Evolutionary conservation across 257 asterid genomes (phyloP).

Genomic region (Fraxinus anomala): DNA sequence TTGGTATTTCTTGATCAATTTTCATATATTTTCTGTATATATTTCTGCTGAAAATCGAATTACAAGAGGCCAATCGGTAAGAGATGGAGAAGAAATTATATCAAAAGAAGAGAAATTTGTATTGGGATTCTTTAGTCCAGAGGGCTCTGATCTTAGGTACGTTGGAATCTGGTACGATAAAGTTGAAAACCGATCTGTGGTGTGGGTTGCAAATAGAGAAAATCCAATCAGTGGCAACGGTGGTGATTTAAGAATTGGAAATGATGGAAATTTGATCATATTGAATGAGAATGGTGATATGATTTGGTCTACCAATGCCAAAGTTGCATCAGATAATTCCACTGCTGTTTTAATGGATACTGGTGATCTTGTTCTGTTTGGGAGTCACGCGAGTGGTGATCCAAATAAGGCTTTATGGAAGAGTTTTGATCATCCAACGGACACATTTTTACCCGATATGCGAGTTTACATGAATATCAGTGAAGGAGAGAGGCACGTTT

Average conservation of each 20-base stretch:
- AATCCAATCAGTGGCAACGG: slow-evolving; percentile 48
- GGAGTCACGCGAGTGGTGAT: background rate
- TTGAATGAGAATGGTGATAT: slow-evolving; percentile 29
- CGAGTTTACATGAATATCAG: slow-evolving; percentile 27
- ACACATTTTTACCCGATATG: slow-evolving; percentile 68
- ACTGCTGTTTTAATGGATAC: slow-evolving; percentile 44
- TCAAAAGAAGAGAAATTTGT: slow-evolving; percentile 46
- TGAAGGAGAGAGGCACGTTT: slow-evolving; percentile 37
- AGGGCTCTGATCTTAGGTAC: slow-evolving; percentile 46
- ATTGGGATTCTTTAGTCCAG: slow-evolving; percentile 75
- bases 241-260: slow-evolving; percentile 41
- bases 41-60: slow-evolving; percentile 38
- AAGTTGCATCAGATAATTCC: slow-evolving; percentile 32
- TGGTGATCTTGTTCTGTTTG: slow-evolving; percentile 48
- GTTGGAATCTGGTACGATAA: slow-evolving; percentile 67
- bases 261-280: slow-evolving; percentile 48
- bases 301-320: slow-evolving; percentile 47
- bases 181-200: slow-evolving; percentile 36
- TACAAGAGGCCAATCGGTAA: slow-evolving; percentile 27
- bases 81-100: slow-evolving; percentile 53
- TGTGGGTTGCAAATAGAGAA: slow-evolving; percentile 83
- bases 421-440: slow-evolving; percentile 63
- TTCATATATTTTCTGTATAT: slow-evolving; percentile 25
- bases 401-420: slow-evolving; percentile 35
- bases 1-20: slow-evolving; percentile 21